Evolutionary conservation across 2,329 filamentous ascomycete genomes (phyloP), one percentile per base, ranked within the genome.

Genomic region (Exophiala mesophila): DNA sequence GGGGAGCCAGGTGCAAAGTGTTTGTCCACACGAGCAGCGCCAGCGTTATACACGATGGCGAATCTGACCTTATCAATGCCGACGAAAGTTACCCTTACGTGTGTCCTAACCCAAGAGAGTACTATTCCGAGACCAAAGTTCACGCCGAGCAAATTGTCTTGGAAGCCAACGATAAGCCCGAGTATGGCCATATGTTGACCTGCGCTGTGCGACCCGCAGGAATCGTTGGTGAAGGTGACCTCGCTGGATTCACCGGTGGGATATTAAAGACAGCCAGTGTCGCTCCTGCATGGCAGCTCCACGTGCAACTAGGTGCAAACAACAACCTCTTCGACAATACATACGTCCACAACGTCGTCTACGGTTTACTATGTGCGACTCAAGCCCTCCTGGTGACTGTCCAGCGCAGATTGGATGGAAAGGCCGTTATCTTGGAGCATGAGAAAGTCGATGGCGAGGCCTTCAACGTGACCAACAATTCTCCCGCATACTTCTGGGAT

Each of bases 101-200:
- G 39, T 74, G 79, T 34, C 85, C 85, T 21, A 75, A 76, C 46
- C 67, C 79, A 54, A 72, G 72, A 41, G 85, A 88, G 64, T 88
- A 88, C 65, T 97, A 97, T 66, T 88, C 88, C 20, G 82, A 89
- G 67, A 94, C 88, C 10, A 97, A 96, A 78, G 85, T 85, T 53
- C 44, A 83, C 47, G 90, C 89, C 35, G 90, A 97, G 71, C 73
- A 82, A 48, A 70, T 88, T 39, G 88, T 94, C 53, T 72, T 96
- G 41, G 71, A 78, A 39, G 47, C 44, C 20, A 85, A 84, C 58
- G 92, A 88, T 72, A 78, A 81, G 47, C 54, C 69, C 37, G 71
- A 56, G 55, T 74, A 59, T 41, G 68, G 72, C 38, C 68, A 69
- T 31, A 79, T 94, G 63, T 72, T 86, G 7, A 94, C 88, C n/a